Evolutionary conservation across 352 stramenopile genomes (phyloP), one percentile per base, ranked within the genome.

Genomic region (Bremia lactucae): DNA sequence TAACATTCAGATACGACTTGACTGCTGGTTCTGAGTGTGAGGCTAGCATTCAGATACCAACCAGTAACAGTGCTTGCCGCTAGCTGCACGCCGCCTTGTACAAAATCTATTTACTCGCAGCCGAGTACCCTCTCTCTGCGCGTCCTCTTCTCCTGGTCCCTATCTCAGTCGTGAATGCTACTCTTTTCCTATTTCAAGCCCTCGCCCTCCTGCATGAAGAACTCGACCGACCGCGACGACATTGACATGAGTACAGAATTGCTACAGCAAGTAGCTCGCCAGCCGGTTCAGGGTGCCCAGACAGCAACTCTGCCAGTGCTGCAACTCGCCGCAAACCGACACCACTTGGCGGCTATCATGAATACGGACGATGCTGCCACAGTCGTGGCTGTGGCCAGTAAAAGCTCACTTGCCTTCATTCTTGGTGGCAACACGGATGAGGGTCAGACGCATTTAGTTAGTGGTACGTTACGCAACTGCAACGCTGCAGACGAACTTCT

Each of bases 351-450:
- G 11, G 44, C 28, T 3, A 62, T 68, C 15, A 68, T 65, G 59
- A 68, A 68, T 22, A 42, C 36, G 26, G 54, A 62, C 18, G 36
- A 53, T 8, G 37, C 15, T 26, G 38, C 22, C 1, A 37, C 41
- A 29, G 45, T 36, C 26, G 31, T 34, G 14, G 38, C 44, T 25
- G 35, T 24, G 19, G 37, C 52, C 20, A 66, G 54, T 38, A 74
- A 74, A 52, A 67, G 48, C 35, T 74, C 64, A 3, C 48, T 74
- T 14, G 64, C 55, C 1, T 74, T 74, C 41, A 71, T 74, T 6
- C 50, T 74, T 18, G 64, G 42, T 8, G 60, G 48, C 31, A 52
- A 42, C n/a, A 35, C 38, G 23, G 61, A 67, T 35, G 54, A 67
- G 13, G 38, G 52, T 35, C 39, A 65, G 19, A 15, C 37, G n/a